These are phyloP conservation scores for Carex pumila DNA, from an alignment of 176 grass and related monocot species.

Conservation along the genomic window DNA sequence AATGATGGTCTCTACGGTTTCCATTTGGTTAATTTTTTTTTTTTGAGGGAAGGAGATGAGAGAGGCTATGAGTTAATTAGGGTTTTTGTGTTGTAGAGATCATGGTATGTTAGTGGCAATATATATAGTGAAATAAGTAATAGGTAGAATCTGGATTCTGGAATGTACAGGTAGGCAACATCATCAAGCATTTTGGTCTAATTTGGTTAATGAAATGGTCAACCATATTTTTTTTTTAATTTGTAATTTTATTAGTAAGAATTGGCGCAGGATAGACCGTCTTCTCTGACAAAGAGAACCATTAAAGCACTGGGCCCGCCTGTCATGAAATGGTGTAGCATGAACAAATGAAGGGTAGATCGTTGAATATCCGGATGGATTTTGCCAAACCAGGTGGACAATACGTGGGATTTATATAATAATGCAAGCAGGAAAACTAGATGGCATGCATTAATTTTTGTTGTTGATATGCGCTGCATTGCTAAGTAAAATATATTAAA, in stretches of 20 bases:
- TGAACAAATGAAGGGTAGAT: background rate
- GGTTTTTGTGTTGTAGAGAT: conserved; percentile 16
- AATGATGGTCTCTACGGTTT: conserved; percentile 4
- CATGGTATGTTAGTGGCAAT: conserved; percentile 2
- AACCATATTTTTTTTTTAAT: background rate
- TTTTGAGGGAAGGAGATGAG: background rate
- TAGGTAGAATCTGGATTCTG: background rate
- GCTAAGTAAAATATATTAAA: background rate
- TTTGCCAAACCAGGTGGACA: conserved; percentile 6
- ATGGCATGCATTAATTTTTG: background rate
- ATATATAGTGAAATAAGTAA: background rate
- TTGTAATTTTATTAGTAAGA: background rate
- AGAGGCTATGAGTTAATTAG: background rate
- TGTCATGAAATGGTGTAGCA: background rate
- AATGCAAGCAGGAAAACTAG: conserved; percentile 1
- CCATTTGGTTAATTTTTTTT: background rate
- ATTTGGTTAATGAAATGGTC: background rate
- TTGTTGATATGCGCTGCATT: background rate
- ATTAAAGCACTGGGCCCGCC: background rate
- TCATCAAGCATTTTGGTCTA: background rate
- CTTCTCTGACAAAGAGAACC: background rate
- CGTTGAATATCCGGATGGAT: background rate
- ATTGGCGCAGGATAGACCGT: background rate
- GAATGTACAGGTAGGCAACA: background rate
- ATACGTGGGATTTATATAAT: conserved; percentile 18